These are phyloP conservation scores for Hypoxylon sp. DNA, from an alignment of 2,329 filamentous ascomycete species.

Conservation along the genomic window DNA sequence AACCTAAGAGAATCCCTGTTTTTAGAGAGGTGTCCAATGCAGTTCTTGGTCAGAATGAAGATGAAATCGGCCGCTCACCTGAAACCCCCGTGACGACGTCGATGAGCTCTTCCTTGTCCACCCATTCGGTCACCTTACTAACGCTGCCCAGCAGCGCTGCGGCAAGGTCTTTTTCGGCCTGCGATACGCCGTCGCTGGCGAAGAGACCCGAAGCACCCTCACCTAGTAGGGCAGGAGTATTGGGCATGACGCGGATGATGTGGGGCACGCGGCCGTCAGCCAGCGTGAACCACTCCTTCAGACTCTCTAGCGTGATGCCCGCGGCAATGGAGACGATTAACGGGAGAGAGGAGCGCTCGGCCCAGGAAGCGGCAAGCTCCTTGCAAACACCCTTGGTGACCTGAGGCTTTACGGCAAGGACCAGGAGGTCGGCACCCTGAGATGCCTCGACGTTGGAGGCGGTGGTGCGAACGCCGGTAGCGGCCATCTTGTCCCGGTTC, in stretches of 20 bases:
- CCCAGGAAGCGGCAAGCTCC: conserved; percentile 54
- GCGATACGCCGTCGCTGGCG: conserved; percentile 53
- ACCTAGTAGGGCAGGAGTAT: conserved; percentile 59
- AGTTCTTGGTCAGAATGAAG: background rate
- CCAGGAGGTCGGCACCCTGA: conserved; percentile 54
- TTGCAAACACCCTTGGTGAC: conserved; percentile 56
- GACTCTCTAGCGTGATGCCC: conserved; percentile 55
- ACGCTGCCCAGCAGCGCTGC: conserved; percentile 54
- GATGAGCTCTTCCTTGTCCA: conserved; percentile 57
- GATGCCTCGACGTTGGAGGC: conserved; percentile 56
- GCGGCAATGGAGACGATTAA: conserved; percentile 59
- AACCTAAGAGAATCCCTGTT: conserved; percentile 46
- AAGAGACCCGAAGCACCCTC: conserved; percentile 59
- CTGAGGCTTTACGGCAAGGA: conserved; percentile 61
- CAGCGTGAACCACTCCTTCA: conserved; percentile 53
- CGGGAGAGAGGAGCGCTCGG: conserved; percentile 46
- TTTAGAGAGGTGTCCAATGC: conserved; percentile 6
- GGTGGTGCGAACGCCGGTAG: conserved; percentile 56
- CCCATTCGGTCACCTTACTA: conserved; percentile 59
- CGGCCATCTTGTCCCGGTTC: conserved; percentile 58
- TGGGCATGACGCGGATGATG: conserved; percentile 61
- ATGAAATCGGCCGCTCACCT: conserved; percentile 46
- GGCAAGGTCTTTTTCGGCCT: conserved; percentile 53
- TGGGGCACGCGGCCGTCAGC: conserved; percentile 50
- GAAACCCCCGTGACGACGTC: conserved; percentile 60